These are phyloP conservation scores for Symbiodinium natans DNA, from an alignment of 73 alveolate genomes.

Conservation along the genomic window DNA sequence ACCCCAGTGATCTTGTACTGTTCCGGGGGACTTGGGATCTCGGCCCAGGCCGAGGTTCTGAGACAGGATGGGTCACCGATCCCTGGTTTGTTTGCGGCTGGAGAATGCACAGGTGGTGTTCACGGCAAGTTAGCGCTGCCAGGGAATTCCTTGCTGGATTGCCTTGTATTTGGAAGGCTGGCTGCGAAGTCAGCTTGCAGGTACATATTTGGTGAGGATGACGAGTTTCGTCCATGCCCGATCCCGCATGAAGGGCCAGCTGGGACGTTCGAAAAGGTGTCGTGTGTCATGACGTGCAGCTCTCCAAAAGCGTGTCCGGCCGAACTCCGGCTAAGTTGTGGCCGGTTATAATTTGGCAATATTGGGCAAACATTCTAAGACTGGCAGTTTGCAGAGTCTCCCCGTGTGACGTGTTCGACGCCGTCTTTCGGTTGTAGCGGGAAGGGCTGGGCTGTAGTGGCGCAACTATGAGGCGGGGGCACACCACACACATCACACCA, in stretches of 20 bases:
- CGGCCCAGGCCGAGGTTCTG: constrained; percentile 68
- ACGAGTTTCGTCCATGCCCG: constrained; percentile 72
- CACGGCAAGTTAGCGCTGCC: constrained; percentile 96
- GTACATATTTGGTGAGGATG: constrained; percentile 75
- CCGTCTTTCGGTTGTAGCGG: background rate
- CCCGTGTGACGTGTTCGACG: no score
- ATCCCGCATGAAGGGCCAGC: background rate
- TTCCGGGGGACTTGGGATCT: constrained; percentile 44
- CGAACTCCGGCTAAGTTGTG: no score
- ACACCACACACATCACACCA: no score
- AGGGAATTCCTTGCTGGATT: constrained; percentile 95
- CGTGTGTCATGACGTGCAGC: no score
- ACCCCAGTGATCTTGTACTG: constrained; percentile 51
- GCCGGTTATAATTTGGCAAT: no score
- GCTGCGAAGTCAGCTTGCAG: constrained; percentile 95
- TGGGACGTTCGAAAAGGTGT: background rate
- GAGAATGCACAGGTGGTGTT: constrained; percentile 96
- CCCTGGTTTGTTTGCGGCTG: constrained; percentile 96
- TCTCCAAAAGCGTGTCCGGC: no score
- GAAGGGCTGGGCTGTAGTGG: background rate
- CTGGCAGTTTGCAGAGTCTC: background rate
- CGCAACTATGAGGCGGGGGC: no score
- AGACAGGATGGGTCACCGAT: constrained; percentile 76
- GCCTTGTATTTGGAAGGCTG: constrained; percentile 96
- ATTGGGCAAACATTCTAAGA: no score